These are phyloP conservation scores for Podaxis pistillaris DNA, from an alignment of 768 basidiomycete genomes.

Conservation along the genomic window DNA sequence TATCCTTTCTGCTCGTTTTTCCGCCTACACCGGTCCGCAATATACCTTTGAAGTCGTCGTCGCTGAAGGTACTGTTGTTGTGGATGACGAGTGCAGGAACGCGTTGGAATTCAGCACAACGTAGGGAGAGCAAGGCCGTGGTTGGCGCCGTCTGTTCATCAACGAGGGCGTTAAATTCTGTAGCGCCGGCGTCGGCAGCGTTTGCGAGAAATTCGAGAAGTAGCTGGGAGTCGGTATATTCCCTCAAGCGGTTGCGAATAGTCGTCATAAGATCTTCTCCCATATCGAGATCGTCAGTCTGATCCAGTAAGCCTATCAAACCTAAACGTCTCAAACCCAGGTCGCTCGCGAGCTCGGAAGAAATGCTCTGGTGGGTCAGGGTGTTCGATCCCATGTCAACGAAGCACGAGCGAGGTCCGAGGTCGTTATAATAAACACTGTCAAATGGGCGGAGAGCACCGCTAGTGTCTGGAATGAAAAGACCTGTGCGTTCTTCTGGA, in stretches of 20 bases:
- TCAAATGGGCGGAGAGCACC: conserved; percentile 25
- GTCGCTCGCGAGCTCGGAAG: conserved; percentile 27
- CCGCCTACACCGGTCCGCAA: conserved; percentile 42
- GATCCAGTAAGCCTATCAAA: conserved; percentile 27
- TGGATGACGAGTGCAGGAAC: conserved; percentile 42
- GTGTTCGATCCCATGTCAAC: conserved; percentile 17
- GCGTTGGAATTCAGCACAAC: conserved; percentile 32
- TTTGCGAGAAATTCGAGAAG: conserved; percentile 53
- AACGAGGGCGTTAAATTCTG: conserved; percentile 36
- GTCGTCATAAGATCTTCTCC: conserved; percentile 40
- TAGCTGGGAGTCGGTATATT: conserved; percentile 42
- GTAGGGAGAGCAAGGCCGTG: conserved; percentile 28
- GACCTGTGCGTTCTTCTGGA: conserved; percentile 21
- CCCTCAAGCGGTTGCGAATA: conserved; percentile 39
- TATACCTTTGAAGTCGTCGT: conserved; percentile 45
- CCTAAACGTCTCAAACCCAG: conserved; percentile 35
- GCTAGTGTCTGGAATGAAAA: conserved; percentile 35
- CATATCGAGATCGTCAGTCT: conserved; percentile 33
- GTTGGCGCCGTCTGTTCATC: conserved; percentile 25
- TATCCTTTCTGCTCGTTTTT: conserved; percentile 32
- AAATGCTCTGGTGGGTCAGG: conserved; percentile 31
- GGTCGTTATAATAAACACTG: conserved; percentile 39
- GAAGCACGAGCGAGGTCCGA: conserved; percentile 29
- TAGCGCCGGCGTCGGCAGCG: conserved; percentile 47
- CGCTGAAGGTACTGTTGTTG: conserved; percentile 40